phyloP scores from a whole-genome alignment of 2,329 filamentous ascomycete species.

The Pyrenochaeta sp. region DNA sequence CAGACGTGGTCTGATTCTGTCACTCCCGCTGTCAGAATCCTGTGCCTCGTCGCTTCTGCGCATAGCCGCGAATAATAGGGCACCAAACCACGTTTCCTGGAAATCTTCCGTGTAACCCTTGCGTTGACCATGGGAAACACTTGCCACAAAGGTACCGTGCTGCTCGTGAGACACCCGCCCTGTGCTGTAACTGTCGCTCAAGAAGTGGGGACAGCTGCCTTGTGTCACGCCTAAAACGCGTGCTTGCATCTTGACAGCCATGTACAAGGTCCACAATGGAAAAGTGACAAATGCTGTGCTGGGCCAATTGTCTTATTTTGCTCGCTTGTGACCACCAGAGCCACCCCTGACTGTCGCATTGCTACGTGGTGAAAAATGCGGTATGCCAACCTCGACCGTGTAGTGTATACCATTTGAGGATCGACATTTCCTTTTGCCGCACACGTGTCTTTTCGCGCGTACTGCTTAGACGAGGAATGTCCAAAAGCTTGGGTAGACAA shows the following conservation, averaged over 20 bases:
- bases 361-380: background rate
- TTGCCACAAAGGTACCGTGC: slow-evolving; percentile 26
- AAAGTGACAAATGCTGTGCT: slow-evolving; percentile 24
- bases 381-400: background rate
- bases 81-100: slow-evolving; percentile 41
- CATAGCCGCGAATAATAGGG: slow-evolving; percentile 31
- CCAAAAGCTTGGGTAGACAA: slow-evolving; percentile 98
- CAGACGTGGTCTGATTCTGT: slow-evolving; percentile 37
- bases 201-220: slow-evolving; percentile 28
- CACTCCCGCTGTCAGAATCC: slow-evolving; percentile 43
- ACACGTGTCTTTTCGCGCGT: background rate
- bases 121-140: slow-evolving; percentile 26
- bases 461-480: slow-evolving; percentile 80
- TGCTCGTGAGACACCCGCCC: slow-evolving; percentile 39
- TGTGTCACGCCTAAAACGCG: slow-evolving; percentile 38
- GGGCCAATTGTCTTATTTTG: background rate
- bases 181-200: slow-evolving; percentile 44
- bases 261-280: slow-evolving; percentile 25
- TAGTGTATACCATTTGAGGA: background rate
- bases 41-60: slow-evolving; percentile 37
- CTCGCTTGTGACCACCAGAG: slow-evolving; percentile 5
- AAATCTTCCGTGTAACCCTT: slow-evolving; percentile 23
- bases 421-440: background rate
- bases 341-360: slow-evolving; percentile 7
- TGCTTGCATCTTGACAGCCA: slow-evolving; percentile 42